These are phyloP conservation scores for Coemansia sp. DNA, from an alignment of 192 early-diverging fungal species.

Conservation along the genomic window DNA sequence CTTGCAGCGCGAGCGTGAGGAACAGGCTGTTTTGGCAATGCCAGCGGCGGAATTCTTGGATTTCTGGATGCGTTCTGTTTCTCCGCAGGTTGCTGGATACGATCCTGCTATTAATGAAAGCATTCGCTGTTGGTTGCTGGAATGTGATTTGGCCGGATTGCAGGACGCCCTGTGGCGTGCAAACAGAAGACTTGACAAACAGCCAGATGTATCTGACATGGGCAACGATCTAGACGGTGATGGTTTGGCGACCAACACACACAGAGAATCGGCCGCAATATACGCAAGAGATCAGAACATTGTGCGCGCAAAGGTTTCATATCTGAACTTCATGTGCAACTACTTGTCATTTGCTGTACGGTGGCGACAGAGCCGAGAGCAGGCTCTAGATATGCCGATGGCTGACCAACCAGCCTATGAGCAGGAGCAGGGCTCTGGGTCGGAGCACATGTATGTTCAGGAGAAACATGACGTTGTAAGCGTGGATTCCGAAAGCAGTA, in stretches of 20 bases:
- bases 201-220: conserved; percentile 27
- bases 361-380: conserved; percentile 25
- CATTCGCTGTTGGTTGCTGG: conserved; percentile 37
- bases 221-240: not conserved
- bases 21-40: conserved; percentile 30
- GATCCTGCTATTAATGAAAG: conserved; percentile 23
- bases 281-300: not conserved
- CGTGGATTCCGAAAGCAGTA: conserved; percentile 14
- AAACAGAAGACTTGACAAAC: conserved; percentile 41
- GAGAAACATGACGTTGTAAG: conserved; percentile 8
- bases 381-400: not conserved
- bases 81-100: conserved; percentile 12
- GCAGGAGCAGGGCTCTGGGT: not conserved
- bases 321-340: conserved; percentile 30
- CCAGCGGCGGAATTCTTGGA: conserved; percentile 30
- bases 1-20: conserved; percentile 28
- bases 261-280: not conserved
- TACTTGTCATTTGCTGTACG: conserved; percentile 35
- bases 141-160: conserved; percentile 6
- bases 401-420: not conserved
- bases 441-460: not conserved
- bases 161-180: conserved; percentile 12
- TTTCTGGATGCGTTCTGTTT: conserved; percentile 35
- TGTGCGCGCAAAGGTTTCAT: conserved; percentile 18
- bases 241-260: not conserved